Conservation (phyloP, 768 basidiomycete genomes). For the Tricholoma bakamatsutake region DNA sequence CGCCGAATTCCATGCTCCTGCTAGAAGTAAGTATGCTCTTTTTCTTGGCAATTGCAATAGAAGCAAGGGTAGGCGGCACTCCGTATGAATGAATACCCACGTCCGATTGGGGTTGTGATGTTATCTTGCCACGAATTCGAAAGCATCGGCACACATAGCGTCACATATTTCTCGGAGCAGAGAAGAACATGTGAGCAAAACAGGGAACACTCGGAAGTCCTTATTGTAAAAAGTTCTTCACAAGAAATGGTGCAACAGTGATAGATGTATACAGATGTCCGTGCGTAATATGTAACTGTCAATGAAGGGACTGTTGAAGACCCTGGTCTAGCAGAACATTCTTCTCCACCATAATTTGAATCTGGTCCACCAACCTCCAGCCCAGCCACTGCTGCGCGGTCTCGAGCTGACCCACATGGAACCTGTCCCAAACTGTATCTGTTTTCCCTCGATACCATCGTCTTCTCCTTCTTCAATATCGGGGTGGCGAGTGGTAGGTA, state of each 20-base stretch:
- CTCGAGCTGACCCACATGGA: conserved; percentile 71
- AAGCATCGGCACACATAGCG: too few species aligned
- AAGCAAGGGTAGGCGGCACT: background rate
- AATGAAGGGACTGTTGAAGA: conserved; percentile 4
- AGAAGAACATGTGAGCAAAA: too few species aligned
- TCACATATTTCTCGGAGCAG: too few species aligned
- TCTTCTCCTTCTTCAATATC: conserved; percentile 73
- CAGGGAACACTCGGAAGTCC: background rate
- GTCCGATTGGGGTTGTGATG: background rate
- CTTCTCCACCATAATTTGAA: conserved; percentile 77
- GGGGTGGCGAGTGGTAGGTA: conserved; percentile 29
- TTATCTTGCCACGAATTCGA: background rate
- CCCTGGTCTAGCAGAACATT: conserved; percentile 56
- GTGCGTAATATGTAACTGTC: background rate
- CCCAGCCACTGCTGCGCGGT: conserved; percentile 57
- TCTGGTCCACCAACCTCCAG: conserved; percentile 75
- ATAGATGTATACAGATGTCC: conserved; percentile 17
- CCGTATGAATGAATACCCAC: background rate
- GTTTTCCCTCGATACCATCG: conserved; percentile 44
- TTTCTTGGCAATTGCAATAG: background rate
- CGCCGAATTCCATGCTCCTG: background rate
- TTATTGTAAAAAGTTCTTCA: background rate
- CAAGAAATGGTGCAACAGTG: conserved; percentile 12
- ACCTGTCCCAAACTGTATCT: conserved; percentile 76
- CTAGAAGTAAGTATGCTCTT: too few species aligned